phyloP scores from a whole-genome alignment of 208 protist genomes.

The Sergeia podlipaevii region DNA sequence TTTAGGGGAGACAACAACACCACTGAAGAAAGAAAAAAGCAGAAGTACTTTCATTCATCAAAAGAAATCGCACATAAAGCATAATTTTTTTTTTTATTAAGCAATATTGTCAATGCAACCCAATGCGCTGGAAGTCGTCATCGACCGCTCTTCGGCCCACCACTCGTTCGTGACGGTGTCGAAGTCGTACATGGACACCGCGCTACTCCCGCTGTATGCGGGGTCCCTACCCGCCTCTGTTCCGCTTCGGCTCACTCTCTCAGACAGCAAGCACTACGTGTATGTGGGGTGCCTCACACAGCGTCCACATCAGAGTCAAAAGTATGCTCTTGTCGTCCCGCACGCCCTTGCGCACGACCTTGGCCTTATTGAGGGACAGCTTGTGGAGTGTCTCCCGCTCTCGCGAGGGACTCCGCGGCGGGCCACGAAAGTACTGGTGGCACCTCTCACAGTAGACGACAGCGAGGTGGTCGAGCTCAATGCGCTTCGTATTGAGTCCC shows the following conservation, averaged over 20 bases:
- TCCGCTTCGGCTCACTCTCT: conserved; percentile 44
- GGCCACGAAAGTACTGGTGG: conserved; percentile 77
- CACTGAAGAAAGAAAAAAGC: neutral
- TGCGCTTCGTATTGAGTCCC: conserved; percentile 70
- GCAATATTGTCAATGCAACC: conserved; percentile 28
- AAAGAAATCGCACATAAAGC: too few relatives aligned
- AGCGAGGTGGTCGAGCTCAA: conserved; percentile 93
- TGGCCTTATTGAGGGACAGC: conserved; percentile 43
- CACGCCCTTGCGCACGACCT: conserved; percentile 45
- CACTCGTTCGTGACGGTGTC: conserved; percentile 75
- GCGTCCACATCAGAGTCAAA: conserved; percentile 35
- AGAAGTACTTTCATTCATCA: too few relatives aligned
- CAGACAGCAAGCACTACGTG: conserved; percentile 30
- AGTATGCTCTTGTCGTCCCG: conserved; percentile 54
- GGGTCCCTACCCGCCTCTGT: conserved; percentile 38
- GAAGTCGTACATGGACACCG: conserved; percentile 34
- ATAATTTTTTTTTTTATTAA: too few relatives aligned
- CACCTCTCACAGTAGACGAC: conserved; percentile 83
- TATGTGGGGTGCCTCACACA: conserved; percentile 74
- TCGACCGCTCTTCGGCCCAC: conserved; percentile 44
- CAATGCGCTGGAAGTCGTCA: conserved; percentile 44
- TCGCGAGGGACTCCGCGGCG: conserved; percentile 23
- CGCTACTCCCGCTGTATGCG: conserved; percentile 41
- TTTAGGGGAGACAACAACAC: too few relatives aligned
- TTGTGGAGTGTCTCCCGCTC: conserved; percentile 50